Percentiles rank a stretch among this genome's conserved stretches.
phyloP scores from a whole-genome alignment of 2,329 filamentous ascomycete genomes.

The Exophiala mesophila region DNA sequence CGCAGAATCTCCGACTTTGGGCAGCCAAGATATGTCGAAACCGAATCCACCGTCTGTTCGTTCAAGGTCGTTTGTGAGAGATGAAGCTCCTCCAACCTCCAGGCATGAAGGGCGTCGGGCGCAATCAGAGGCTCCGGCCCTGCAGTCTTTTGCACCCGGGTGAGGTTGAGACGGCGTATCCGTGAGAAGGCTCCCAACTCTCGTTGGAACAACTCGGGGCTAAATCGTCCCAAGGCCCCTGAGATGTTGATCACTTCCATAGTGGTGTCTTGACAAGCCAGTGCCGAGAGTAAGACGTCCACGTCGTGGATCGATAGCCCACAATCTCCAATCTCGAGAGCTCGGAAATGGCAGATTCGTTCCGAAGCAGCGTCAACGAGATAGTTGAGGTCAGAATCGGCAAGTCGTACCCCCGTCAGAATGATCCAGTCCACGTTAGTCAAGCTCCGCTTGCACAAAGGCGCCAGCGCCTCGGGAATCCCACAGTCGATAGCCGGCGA shows the following conservation, averaged over 20 bases:
- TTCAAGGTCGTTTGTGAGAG: constrained; percentile 61
- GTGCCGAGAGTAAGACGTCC: constrained; percentile 58
- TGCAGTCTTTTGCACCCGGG: constrained; percentile 59
- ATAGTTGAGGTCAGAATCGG: constrained; percentile 63
- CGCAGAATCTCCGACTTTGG: constrained; percentile 57
- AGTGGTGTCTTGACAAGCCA: constrained; percentile 61
- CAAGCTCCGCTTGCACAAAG: constrained; percentile 60
- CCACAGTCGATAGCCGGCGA: constrained; percentile 57
- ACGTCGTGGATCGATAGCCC: constrained; percentile 46
- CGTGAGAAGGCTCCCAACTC: constrained; percentile 63
- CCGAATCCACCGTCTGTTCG: constrained; percentile 58
- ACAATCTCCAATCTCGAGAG: constrained; percentile 63
- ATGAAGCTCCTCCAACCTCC: constrained; percentile 62
- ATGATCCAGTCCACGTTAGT: constrained; percentile 69
- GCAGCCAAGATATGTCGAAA: constrained; percentile 60
- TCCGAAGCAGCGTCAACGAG: constrained; percentile 65
- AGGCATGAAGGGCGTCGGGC: constrained; percentile 61
- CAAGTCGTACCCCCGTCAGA: constrained; percentile 64
- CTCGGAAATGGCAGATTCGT: constrained; percentile 59
- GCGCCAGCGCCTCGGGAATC: constrained; percentile 64
- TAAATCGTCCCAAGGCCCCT: constrained; percentile 60
- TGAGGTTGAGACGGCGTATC: constrained; percentile 62
- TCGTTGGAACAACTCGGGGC: constrained; percentile 59
- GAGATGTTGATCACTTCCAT: constrained; percentile 64
- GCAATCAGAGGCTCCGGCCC: constrained; percentile 60